These are phyloP conservation scores for Ophiostoma piceae DNA, from an alignment of 2,329 filamentous ascomycete species.

Conservation along the genomic window DNA sequence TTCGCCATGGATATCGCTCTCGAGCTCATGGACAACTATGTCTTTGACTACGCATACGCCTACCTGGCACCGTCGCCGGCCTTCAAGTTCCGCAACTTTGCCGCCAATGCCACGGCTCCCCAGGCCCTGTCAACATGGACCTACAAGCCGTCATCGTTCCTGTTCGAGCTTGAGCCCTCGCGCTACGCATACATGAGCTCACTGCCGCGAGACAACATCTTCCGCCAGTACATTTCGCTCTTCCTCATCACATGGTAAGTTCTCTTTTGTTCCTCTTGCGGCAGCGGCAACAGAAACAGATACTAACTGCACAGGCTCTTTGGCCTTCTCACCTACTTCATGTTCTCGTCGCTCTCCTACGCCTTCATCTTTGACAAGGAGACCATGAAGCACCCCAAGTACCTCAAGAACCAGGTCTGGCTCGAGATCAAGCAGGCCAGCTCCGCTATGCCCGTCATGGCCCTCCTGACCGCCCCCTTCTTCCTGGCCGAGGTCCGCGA, in stretches of 20 bases:
- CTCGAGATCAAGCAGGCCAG: slow-evolving; percentile 81
- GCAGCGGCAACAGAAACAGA: neutral
- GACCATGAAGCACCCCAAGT: slow-evolving; percentile 84
- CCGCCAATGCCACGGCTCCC: slow-evolving; percentile 54
- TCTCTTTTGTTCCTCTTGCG: neutral
- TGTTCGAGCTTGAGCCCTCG: slow-evolving; percentile 64
- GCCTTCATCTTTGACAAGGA: slow-evolving; percentile 86
- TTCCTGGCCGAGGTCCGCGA: slow-evolving; percentile 81
- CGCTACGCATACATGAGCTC: slow-evolving; percentile 73
- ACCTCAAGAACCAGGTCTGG: slow-evolving; percentile 85
- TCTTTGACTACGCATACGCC: slow-evolving; percentile 77
- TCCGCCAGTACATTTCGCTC: slow-evolving; percentile 67
- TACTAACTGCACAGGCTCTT: slow-evolving; percentile 61
- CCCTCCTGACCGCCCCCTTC: slow-evolving; percentile 71
- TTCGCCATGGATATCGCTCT: slow-evolving; percentile 80
- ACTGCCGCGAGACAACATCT: slow-evolving; percentile 70
- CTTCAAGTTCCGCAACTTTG: slow-evolving; percentile 41
- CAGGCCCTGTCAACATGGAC: slow-evolving; percentile 56
- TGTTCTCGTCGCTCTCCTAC: slow-evolving; percentile 79
- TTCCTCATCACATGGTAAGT: slow-evolving; percentile 78
- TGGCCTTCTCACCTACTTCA: slow-evolving; percentile 76
- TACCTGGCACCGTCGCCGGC: slow-evolving; percentile 56
- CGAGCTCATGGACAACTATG: slow-evolving; percentile 74
- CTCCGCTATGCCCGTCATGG: slow-evolving; percentile 73
- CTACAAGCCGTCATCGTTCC: slow-evolving; percentile 68